Conservation (phyloP, 805 yeast species). For the Zygosaccharomyces kombuchaensis region DNA sequence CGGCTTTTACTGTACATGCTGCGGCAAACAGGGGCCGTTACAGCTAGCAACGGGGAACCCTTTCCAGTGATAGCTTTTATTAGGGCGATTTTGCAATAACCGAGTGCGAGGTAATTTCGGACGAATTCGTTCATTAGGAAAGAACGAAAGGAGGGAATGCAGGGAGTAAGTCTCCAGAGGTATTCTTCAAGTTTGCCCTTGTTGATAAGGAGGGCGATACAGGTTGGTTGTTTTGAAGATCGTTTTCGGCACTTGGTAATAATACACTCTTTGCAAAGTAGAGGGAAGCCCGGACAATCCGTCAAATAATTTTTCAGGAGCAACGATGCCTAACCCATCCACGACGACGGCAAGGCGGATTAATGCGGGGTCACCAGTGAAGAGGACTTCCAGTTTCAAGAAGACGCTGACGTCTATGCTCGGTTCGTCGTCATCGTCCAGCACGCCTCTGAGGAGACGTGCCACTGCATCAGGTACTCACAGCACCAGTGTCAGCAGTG, state of each 20-base stretch:
- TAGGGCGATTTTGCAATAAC: neutral
- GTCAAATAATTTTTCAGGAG: neutral
- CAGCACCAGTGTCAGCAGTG: neutral
- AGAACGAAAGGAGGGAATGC: neutral
- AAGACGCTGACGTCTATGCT: constrained; percentile 25
- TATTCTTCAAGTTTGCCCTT: neutral
- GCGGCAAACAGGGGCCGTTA: neutral
- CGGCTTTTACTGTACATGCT: neutral
- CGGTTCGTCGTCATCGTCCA: constrained; percentile 4
- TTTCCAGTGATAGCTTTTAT: neutral
- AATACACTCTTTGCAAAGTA: neutral
- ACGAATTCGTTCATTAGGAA: neutral
- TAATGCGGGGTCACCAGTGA: constrained; percentile 8
- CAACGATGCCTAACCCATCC: constrained; percentile 5
- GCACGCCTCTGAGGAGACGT: neutral
- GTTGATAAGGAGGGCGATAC: neutral
- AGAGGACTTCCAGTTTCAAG: constrained; percentile 27
- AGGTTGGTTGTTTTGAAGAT: neutral
- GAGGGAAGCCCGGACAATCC: neutral
- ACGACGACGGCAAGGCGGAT: constrained; percentile 1
- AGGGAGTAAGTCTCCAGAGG: neutral
- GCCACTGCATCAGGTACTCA: neutral
- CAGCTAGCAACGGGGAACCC: neutral
- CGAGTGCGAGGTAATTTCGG: constrained; percentile 1
- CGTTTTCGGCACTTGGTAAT: neutral